Evolutionary conservation across 768 basidiomycete genomes (phyloP).

Genomic region (Cantharellus anzutake): DNA sequence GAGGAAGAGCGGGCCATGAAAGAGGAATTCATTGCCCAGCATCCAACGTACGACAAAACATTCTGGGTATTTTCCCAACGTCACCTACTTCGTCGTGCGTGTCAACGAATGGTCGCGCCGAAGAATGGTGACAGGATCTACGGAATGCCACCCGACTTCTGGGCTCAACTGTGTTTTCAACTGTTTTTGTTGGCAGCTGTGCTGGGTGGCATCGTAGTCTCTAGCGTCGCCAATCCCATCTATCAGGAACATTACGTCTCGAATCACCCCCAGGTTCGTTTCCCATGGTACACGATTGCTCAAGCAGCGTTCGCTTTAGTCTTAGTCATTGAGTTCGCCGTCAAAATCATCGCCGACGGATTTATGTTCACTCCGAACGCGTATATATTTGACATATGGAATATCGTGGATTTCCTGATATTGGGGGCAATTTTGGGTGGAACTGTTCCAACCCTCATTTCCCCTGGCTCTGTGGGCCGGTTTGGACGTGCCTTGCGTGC

Average conservation of each 20-base stretch:
- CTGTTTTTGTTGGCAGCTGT: constrained; percentile 55
- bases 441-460: constrained; percentile 47
- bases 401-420: constrained; percentile 73
- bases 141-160: constrained; percentile 47
- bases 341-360: constrained; percentile 88
- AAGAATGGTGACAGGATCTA: constrained; percentile 74
- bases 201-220: constrained; percentile 62
- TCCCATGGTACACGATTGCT: constrained; percentile 75
- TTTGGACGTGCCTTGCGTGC: constrained; percentile 74
- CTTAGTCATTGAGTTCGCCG: constrained; percentile 62
- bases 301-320: constrained; percentile 52
- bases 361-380: constrained; percentile 82
- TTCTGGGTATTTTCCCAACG: constrained; percentile 81
- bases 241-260: constrained; percentile 52
- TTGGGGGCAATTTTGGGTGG: constrained; percentile 61
- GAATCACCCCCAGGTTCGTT: constrained; percentile 36
- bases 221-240: constrained; percentile 63
- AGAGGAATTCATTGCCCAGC: constrained; percentile 72
- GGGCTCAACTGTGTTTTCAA: constrained; percentile 56
- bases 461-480: constrained; percentile 63
- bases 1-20: constrained; percentile 57
- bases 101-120: constrained; percentile 70
- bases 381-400: constrained; percentile 84
- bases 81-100: constrained; percentile 48
- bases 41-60: constrained; percentile 78